Conservation (phyloP, 1,284 basidiomycete species). For the Boletus calvinii region DNA sequence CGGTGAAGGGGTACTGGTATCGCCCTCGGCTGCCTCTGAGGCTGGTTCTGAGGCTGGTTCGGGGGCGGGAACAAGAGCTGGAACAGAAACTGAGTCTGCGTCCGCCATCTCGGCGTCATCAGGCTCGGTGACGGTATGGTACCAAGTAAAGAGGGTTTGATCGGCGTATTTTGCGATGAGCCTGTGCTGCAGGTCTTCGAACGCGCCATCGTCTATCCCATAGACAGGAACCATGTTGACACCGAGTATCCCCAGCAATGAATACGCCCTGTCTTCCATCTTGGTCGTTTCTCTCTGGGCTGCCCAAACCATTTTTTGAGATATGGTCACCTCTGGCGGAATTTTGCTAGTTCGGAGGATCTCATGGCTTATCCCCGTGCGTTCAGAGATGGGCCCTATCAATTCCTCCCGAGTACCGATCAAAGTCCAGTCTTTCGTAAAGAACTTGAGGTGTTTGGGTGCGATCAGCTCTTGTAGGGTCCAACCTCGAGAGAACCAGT, state of each 20-base stretch:
- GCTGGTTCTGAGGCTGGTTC: background rate
- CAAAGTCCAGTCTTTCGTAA: constrained; percentile 21
- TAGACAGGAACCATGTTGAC: constrained; percentile 23
- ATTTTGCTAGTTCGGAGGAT: constrained; percentile 17
- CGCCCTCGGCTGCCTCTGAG: background rate
- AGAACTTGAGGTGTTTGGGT: constrained; percentile 27
- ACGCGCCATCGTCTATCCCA: constrained; percentile 23
- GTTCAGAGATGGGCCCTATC: constrained; percentile 10
- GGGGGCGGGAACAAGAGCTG: background rate
- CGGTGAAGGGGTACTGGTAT: background rate
- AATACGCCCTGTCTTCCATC: constrained; percentile 30
- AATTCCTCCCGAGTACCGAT: constrained; percentile 24
- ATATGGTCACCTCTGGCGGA: constrained; percentile 16
- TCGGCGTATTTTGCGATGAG: constrained; percentile 22
- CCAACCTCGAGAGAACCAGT: constrained; percentile 34
- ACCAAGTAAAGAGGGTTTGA: constrained; percentile 33
- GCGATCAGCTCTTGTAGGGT: constrained; percentile 32
- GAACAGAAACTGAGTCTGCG: background rate
- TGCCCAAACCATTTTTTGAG: constrained; percentile 31
- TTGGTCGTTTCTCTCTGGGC: constrained; percentile 17
- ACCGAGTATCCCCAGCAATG: constrained; percentile 26
- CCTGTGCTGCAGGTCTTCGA: constrained; percentile 23
- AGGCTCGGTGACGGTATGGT: background rate
- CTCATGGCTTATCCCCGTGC: constrained; percentile 20
- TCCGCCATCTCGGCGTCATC: constrained; percentile 14